These are phyloP conservation scores for Trametes coccinea DNA, from an alignment of 768 basidiomycete genomes.

Conservation along the genomic window DNA sequence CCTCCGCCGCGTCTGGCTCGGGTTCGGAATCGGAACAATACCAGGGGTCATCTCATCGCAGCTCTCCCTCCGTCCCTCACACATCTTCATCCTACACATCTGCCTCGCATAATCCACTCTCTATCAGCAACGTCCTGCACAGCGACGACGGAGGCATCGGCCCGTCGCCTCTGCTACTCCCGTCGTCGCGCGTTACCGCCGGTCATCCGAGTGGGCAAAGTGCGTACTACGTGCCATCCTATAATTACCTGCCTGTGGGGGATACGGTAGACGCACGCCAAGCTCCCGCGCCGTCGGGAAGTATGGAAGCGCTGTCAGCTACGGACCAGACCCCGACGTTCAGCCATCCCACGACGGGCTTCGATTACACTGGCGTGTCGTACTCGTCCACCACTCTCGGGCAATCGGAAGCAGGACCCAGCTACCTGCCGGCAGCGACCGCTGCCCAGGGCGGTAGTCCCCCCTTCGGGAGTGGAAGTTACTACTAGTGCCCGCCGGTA, in stretches of 20 bases:
- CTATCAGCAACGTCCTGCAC: constrained; percentile 19
- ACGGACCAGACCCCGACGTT: constrained; percentile 20
- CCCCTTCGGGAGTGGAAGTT: constrained; percentile 15
- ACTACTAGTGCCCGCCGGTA: constrained; percentile 14
- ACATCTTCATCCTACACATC: constrained; percentile 17
- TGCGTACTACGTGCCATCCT: constrained; percentile 21
- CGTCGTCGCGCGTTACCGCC: constrained; percentile 14
- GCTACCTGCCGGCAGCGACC: constrained; percentile 19
- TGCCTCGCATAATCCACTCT: constrained; percentile 16
- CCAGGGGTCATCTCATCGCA: constrained; percentile 21
- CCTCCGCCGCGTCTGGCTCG: constrained; percentile 16
- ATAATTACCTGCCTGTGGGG: constrained; percentile 22
- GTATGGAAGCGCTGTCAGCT: constrained; percentile 18
- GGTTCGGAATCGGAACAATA: constrained; percentile 24
- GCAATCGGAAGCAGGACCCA: constrained; percentile 14
- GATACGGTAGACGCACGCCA: constrained; percentile 18
- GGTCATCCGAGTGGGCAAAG: constrained; percentile 17
- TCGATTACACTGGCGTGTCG: constrained; percentile 22
- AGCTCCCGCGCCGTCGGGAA: constrained; percentile 15
- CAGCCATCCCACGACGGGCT: constrained; percentile 20
- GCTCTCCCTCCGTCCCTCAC: constrained; percentile 20
- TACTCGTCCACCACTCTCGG: constrained; percentile 19
- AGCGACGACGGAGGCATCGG: constrained; percentile 12
- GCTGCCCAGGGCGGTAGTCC: constrained; percentile 17
- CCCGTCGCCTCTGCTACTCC: constrained; percentile 15